Conservation (phyloP, 208 protist species). For the Leishmania gerbilli region DNA sequence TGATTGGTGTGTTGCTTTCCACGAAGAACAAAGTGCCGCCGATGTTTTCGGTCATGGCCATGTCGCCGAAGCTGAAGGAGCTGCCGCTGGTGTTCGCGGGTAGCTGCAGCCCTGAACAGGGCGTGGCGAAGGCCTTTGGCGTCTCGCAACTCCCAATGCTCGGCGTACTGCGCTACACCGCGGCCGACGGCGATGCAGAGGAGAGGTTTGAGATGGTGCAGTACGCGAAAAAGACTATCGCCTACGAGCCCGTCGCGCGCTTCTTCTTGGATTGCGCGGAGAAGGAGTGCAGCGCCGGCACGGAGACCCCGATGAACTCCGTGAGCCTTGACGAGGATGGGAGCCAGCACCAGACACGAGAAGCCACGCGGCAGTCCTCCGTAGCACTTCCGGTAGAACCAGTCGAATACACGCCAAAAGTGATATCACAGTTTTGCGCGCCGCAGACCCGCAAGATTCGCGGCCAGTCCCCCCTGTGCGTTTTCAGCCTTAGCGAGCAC, state of each 20-base stretch:
- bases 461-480: slow-evolving; percentile 39
- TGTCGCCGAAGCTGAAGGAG: slow-evolving; percentile 68
- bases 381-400: slow-evolving; percentile 33
- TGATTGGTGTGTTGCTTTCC: slow-evolving; percentile 77
- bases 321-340: slow-evolving; percentile 13
- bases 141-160: slow-evolving; percentile 61
- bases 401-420: slow-evolving; percentile 26
- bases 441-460: slow-evolving; percentile 33
- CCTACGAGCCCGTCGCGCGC: slow-evolving; percentile 73
- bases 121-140: slow-evolving; percentile 40
- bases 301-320: neutral
- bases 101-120: slow-evolving; percentile 15
- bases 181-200: slow-evolving; percentile 1
- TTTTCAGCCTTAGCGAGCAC: slow-evolving; percentile 42
- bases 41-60: slow-evolving; percentile 75
- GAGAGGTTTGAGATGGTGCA: slow-evolving; percentile 39
- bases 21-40: slow-evolving; percentile 76
- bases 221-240: slow-evolving; percentile 46
- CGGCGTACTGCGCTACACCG: slow-evolving; percentile 42
- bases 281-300: slow-evolving; percentile 1
- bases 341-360: neutral
- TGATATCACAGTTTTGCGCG: slow-evolving; percentile 50
- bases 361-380: slow-evolving; percentile 5
- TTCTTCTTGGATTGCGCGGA: slow-evolving; percentile 55
- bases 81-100: slow-evolving; percentile 80